Percentiles rank a stretch among this genome's conserved stretches.
Conservation (phyloP, 1,284 basidiomycete species). For the Heterobasidion occidentale region DNA sequence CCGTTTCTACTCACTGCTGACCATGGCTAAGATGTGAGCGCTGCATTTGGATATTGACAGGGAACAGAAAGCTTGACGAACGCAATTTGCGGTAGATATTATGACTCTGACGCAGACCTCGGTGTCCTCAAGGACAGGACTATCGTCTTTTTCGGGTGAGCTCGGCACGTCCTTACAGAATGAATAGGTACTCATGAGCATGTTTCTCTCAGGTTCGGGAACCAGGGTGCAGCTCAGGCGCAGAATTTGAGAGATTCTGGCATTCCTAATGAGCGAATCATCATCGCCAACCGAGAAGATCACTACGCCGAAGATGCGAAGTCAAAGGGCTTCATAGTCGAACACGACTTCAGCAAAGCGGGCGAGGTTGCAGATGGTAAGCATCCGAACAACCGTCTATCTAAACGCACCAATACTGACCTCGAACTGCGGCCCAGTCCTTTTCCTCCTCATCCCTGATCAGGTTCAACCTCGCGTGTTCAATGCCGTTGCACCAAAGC, state of each 20-base stretch:
- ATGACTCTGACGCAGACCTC: slow-evolving; percentile 53
- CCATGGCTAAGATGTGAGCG: slow-evolving; percentile 38
- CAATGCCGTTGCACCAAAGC: slow-evolving; percentile 42
- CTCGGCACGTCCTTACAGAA: neutral
- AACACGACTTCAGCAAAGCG: slow-evolving; percentile 49
- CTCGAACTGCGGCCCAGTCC: slow-evolving; percentile 24
- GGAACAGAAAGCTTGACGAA: too few relatives aligned
- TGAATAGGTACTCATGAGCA: neutral
- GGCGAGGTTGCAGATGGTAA: slow-evolving; percentile 47
- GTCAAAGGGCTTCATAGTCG: slow-evolving; percentile 48
- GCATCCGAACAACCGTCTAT: slow-evolving; percentile 3
- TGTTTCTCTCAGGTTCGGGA: slow-evolving; percentile 42
- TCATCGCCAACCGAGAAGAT: slow-evolving; percentile 52
- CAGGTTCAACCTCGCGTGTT: slow-evolving; percentile 57
- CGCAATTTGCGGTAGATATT: slow-evolving; percentile 32
- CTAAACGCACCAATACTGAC: neutral
- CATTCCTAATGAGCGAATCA: slow-evolving; percentile 50
- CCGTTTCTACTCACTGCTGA: neutral
- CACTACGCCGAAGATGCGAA: slow-evolving; percentile 50
- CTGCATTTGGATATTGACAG: neutral
- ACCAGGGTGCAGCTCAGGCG: slow-evolving; percentile 61
- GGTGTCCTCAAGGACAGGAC: slow-evolving; percentile 38
- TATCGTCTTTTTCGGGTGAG: slow-evolving; percentile 55
- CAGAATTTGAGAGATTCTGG: slow-evolving; percentile 60
- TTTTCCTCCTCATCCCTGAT: slow-evolving; percentile 57